These are phyloP conservation scores for Endocalyx cinctus DNA, from an alignment of 2,329 filamentous ascomycete species.

Conservation along the genomic window DNA sequence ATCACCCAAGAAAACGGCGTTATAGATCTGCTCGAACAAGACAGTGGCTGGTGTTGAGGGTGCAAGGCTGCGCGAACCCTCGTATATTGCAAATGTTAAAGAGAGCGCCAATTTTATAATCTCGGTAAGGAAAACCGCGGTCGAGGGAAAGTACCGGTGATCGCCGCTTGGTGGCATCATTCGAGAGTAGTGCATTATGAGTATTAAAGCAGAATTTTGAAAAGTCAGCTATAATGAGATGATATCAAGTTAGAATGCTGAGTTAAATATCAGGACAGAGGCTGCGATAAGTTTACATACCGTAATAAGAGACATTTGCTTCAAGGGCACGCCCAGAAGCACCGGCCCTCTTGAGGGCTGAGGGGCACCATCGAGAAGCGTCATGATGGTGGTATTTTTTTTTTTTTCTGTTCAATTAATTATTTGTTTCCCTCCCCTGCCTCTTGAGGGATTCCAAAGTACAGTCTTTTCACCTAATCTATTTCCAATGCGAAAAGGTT, in stretches of 20 bases:
- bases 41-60: conserved; percentile 76
- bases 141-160: conserved; percentile 88
- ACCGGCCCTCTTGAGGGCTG: conserved; percentile 37
- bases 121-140: conserved; percentile 90
- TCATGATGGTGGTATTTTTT: no score
- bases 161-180: conserved; percentile 83
- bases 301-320: conserved; percentile 62
- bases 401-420: no score
- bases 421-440: no score
- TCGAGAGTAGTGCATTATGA: conserved; percentile 90
- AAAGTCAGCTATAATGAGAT: conserved; percentile 60
- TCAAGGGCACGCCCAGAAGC: conserved; percentile 59
- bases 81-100: conserved; percentile 81
- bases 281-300: conserved; percentile 40
- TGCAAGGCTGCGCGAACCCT: conserved; percentile 72
- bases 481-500: no score
- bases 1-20: conserved; percentile 79
- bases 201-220: conserved; percentile 73
- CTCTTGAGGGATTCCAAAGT: no score
- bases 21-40: conserved; percentile 74
- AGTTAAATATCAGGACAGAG: conserved; percentile 7
- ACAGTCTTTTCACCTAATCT: no score
- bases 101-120: conserved; percentile 85
- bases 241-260: neutral
- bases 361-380: conserved; percentile 34